Base-by-base conservation (phyloP, 768 basidiomycete genomes). In the Pleurotus giganteus region DNA sequence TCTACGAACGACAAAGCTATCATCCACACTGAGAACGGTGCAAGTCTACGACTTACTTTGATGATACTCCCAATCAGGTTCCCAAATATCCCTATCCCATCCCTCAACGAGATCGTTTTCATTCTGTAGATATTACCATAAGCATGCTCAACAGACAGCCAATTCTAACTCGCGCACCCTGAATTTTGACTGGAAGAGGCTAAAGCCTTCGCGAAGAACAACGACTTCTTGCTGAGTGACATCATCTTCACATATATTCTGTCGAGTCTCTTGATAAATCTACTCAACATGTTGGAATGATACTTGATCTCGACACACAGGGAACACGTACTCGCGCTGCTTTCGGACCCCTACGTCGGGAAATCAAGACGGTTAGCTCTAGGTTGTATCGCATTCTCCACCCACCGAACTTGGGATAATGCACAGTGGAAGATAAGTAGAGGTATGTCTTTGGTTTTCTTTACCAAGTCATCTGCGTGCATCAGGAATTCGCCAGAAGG, bases 391-490 rank as follows among this genome's bases (percentile, higher is more conserved):
- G 24, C 28, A n/a, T 26, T 36, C 15, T 63, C 31, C 46, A 73
- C 86, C 41, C 61, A 91, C 91, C 91, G 79, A 31, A 80, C 74
- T 70, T 93, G 91, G 6, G 89, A 91, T 47, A 88, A 71, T 2
- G 80, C 77, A 63, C 91, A 93, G 63, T 93, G 91, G 65, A 94
- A 94, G 45, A 94, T 73, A 15, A 93, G 71, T 15, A 76, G 66
- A 13, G 82, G 80, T 4, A 90, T 72, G 32, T 80, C 75, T 65
- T 86, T 86, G 9, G 82, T 82, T 50, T 82, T 69, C 62, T 73
- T 69, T 27, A 91, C 76, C 23, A 93, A 76, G 1, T 71, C 66
- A 62, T 86, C 77, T 27, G 91, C 82, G 19, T 70, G 76, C 47
- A 66, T 70, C 31, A 79, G 65, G 67, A 92, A 91, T 46, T 74